Conservation (phyloP, 2,329 filamentous ascomycete genomes). For the Colletotrichum simmondsii region DNA sequence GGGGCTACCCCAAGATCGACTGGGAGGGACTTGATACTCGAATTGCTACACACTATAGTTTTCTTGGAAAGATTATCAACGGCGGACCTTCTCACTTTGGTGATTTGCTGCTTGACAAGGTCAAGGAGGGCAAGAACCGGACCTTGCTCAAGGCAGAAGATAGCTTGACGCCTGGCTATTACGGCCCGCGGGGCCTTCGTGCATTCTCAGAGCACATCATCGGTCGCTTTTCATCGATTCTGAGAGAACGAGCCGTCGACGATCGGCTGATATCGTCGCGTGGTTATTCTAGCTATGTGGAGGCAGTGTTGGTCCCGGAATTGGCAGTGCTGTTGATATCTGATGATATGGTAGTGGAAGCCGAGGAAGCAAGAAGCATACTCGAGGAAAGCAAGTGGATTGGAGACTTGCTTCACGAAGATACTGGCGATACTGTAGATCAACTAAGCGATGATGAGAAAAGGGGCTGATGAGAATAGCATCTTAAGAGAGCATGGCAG, state of each 20-base stretch:
- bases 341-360: slow-evolving; percentile 63
- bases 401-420: slow-evolving; percentile 75
- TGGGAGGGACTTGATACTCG: slow-evolving; percentile 73
- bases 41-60: slow-evolving; percentile 64
- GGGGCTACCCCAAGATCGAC: slow-evolving; percentile 76
- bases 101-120: slow-evolving; percentile 61
- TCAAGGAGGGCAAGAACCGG: slow-evolving; percentile 68
- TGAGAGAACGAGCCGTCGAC: slow-evolving; percentile 71
- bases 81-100: slow-evolving; percentile 72
- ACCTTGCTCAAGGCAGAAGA: slow-evolving; percentile 69
- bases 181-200: slow-evolving; percentile 79
- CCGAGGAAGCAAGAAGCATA: slow-evolving; percentile 61
- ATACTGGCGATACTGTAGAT: slow-evolving; percentile 53
- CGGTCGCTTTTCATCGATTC: slow-evolving; percentile 64
- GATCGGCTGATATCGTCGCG: slow-evolving; percentile 75
- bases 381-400: slow-evolving; percentile 74
- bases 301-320: slow-evolving; percentile 83
- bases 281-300: slow-evolving; percentile 76
- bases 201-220: slow-evolving; percentile 79
- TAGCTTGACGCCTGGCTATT: slow-evolving; percentile 80
- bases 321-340: slow-evolving; percentile 64
- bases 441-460: slow-evolving; percentile 26
- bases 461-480: slow-evolving; percentile 5
- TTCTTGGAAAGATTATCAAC: slow-evolving; percentile 69
- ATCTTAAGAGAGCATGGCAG: not conserved